Evolutionary conservation across 371 early-diverging fungal genomes (phyloP).

Genomic region (Syncephalastrum racemosum): DNA sequence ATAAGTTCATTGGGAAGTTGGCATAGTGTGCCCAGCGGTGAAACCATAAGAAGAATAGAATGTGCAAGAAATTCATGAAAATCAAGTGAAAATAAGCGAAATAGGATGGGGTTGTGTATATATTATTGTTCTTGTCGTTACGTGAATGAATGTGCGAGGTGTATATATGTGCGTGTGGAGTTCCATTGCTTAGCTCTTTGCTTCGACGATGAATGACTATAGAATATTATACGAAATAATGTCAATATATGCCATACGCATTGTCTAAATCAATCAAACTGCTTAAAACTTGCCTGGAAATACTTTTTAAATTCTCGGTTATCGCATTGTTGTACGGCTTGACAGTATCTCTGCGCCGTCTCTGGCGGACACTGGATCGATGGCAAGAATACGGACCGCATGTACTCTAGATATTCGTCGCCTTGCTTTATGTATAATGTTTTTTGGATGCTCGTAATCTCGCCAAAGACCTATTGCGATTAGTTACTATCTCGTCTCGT

Average conservation of each 20-base stretch:
- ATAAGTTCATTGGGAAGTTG: no score
- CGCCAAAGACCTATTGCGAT: slow-evolving; percentile 62
- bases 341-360: slow-evolving; percentile 61
- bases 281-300: slow-evolving; percentile 59
- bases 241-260: neutral
- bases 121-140: no score
- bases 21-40: no score
- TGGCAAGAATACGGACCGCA: slow-evolving; percentile 64
- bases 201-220: slow-evolving; percentile 44
- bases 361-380: slow-evolving; percentile 70
- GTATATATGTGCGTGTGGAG: neutral
- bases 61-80: no score
- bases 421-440: slow-evolving; percentile 66
- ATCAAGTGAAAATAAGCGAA: no score
- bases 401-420: slow-evolving; percentile 61
- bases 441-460: slow-evolving; percentile 79
- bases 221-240: neutral
- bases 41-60: no score
- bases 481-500: neutral
- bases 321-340: slow-evolving; percentile 68
- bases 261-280: no score
- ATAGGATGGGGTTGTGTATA: no score
- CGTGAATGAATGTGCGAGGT: neutral
- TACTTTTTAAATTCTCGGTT: slow-evolving; percentile 67
- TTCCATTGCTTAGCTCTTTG: slow-evolving; percentile 22